Base-by-base conservation (phyloP, 106 monocot genomes). In the Dioscorea alata region DNA sequence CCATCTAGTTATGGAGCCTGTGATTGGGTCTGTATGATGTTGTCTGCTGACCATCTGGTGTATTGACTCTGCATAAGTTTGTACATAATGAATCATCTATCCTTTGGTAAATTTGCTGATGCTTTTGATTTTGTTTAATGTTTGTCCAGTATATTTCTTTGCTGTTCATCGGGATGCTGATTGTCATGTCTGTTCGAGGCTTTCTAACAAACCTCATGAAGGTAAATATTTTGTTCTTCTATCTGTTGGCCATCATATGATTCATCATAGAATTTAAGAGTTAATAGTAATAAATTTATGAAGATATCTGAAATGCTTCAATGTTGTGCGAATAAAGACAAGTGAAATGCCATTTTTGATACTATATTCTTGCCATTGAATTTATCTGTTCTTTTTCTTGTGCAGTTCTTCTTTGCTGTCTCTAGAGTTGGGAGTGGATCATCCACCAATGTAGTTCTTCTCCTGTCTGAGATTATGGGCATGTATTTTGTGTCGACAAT, bases 401-500 rank as follows among this genome's bases (percentile, higher is more conserved):
- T 84, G 64, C 86, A 97, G 96, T 97, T 97, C 82, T 97, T 97
- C 82, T 96, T 97, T 83, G 96, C 92, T 13, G 81, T 92, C 73
- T 97, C 96, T 23, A 86, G 96, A 80, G 92, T 85, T 71, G 92
- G 86, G 10, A 97, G 92, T 76, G 92, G 92, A 48, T 92, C 96
- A 65, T 87, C 92, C 31, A 92, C 84, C 35, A 97, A 97, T 66
- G 96, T 97, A 61, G 92, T 97, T 42, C 92, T 97, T 72, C 92
- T 97, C 78, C 80, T 97, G 23, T 86, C 96, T 20, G 96, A 97
- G 82, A 97, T 97, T 49, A 97, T 92, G 96, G 96, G 96, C 69
- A 92, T 97, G 96, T 97, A 97, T 68, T 97, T 97, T 60, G 78
- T 97, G 62, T 97, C 96, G 56, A 89, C 96, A 64, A 89, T 97